phyloP scores from a whole-genome alignment of 345 rosid species.

The Litchi chinensis region DNA sequence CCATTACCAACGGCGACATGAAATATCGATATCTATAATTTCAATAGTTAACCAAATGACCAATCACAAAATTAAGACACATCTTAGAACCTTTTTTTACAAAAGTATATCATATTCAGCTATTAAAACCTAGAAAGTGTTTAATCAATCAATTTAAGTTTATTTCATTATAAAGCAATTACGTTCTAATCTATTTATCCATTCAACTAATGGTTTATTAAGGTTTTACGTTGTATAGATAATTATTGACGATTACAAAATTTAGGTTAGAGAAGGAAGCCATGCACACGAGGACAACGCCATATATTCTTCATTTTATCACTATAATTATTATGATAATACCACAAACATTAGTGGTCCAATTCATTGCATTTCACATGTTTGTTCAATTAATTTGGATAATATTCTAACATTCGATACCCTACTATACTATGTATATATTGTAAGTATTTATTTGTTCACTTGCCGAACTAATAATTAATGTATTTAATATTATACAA shows the following conservation, averaged over 20 bases:
- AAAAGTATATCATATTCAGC: no score
- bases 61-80: no score
- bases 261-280: slow-evolving; percentile 45
- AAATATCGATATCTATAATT: no score
- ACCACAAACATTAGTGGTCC: neutral
- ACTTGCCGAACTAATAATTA: no score
- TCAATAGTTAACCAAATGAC: no score
- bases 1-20: no score
- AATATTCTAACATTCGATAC: neutral
- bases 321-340: neutral
- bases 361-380: slow-evolving; percentile 25
- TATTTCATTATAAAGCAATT: neutral
- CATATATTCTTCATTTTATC: slow-evolving; percentile 30
- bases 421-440: neutral
- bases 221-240: neutral
- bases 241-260: neutral
- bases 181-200: neutral
- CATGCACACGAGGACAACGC: slow-evolving; percentile 65
- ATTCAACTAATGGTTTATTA: neutral
- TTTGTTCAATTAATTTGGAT: neutral
- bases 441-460: no score
- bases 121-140: no score
- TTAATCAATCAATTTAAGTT: no score
- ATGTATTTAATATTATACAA: no score
- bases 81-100: no score